Percentiles rank a stretch among this genome's conserved stretches.
phyloP scores from a whole-genome alignment of 495 filamentous ascomycete species.

The Sphaerosporella brunnea region DNA sequence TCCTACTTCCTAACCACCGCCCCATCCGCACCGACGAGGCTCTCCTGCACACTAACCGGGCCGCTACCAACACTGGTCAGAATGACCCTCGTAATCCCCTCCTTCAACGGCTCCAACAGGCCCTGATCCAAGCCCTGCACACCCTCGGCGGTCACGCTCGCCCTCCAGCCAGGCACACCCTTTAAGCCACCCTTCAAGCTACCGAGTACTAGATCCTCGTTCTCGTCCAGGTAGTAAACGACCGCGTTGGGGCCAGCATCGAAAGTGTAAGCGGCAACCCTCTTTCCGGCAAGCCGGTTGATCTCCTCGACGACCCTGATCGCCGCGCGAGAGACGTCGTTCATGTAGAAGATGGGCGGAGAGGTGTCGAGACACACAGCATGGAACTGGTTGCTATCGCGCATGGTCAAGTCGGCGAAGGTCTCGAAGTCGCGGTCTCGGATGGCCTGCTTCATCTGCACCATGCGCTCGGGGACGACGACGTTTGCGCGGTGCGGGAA shows the following conservation, averaged over 20 bases:
- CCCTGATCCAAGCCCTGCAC: conserved; percentile 37
- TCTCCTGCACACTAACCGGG: conserved; percentile 57
- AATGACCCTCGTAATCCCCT: conserved; percentile 74
- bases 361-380: conserved; percentile 84
- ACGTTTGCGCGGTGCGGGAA: conserved; percentile 52
- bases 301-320: conserved; percentile 76
- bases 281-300: conserved; percentile 54
- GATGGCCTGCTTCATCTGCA: conserved; percentile 71
- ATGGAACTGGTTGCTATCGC: conserved; percentile 91
- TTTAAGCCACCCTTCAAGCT: conserved; percentile 40
- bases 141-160: conserved; percentile 33
- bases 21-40: conserved; percentile 56
- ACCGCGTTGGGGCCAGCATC: conserved; percentile 96
- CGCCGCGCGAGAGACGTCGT: conserved; percentile 71
- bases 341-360: conserved; percentile 96
- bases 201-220: conserved; percentile 51
- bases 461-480: conserved; percentile 72
- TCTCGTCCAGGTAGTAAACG: conserved; percentile 74
- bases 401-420: conserved; percentile 88
- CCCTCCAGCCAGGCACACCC: conserved; percentile 30
- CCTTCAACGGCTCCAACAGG: conserved; percentile 43
- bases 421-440: conserved; percentile 53
- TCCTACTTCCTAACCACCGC: conserved; percentile 29
- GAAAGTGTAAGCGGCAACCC: conserved; percentile 84
- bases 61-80: conserved; percentile 83